phyloP scores from a whole-genome alignment of 768 basidiomycete genomes.

The Boletus tomentosulus region DNA sequence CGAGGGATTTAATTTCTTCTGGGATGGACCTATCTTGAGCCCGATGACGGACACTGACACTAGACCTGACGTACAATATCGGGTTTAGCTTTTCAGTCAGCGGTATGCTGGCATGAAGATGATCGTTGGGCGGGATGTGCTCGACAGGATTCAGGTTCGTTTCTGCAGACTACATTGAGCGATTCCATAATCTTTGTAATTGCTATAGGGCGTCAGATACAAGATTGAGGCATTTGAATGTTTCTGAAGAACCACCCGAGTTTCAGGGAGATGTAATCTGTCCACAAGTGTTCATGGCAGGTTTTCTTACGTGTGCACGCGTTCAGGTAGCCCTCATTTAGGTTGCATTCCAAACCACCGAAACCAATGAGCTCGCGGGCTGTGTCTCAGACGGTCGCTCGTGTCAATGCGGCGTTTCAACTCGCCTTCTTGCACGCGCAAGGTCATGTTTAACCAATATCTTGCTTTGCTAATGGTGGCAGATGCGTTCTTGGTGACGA shows the following conservation, averaged over 20 bases:
- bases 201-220: conserved; percentile 61
- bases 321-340: conserved; percentile 74
- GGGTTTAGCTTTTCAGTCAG: conserved; percentile 75
- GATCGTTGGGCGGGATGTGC: conserved; percentile 71
- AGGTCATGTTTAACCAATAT: conserved; percentile 82
- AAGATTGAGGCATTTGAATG: conserved; percentile 81
- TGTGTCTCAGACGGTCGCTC: conserved; percentile 71
- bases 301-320: neutral
- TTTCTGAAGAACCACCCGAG: conserved; percentile 80
- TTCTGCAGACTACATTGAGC: neutral
- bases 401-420: conserved; percentile 82
- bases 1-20: conserved; percentile 35
- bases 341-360: conserved; percentile 79
- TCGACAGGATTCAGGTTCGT: conserved; percentile 61
- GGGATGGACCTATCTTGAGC: conserved; percentile 2
- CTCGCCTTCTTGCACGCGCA: conserved; percentile 80
- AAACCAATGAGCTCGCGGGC: conserved; percentile 69
- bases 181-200: neutral
- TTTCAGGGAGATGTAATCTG: conserved; percentile 63
- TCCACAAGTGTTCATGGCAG: neutral
- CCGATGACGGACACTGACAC: conserved; percentile 8
- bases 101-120: conserved; percentile 84
- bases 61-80: conserved; percentile 76
- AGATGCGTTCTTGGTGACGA: conserved; percentile 82
- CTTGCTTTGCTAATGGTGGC: conserved; percentile 76